Evolutionary conservation across 164 flowering plant genomes (phyloP), one percentile per base, ranked within the genome.

Genomic region (Chloranthus sessilifolius): DNA sequence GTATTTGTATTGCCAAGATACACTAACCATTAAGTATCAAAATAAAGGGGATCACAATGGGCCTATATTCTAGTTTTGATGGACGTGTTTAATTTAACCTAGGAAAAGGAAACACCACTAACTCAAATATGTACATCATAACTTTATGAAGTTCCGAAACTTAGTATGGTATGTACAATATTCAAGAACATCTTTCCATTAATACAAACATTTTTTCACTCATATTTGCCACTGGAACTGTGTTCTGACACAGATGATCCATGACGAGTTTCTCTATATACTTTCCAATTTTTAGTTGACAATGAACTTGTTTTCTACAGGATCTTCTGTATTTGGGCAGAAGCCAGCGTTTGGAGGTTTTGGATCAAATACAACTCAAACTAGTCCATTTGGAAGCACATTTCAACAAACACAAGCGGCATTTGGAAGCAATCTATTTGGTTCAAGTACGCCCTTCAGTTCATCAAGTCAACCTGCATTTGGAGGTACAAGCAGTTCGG

Each of bases 371-470:
- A 65, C 86, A 26, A 65, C 78, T 61, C 96, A 75, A 62, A 42
- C 88, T 28, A 81, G 77, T 71, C 96, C 99, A 15, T 94, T 94
- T 76, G 97, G 97, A 44, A 68, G 85, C 67, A 56, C 97, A 47
- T 72, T 63, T 68, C 95, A 78, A 53, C 95, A 74, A 69, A 73
- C 94, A 15, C 96, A 88, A 56, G 81, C 95, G 7, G 78, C 95
- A 36, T 85, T 83, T 75, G 94, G 90, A 12, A 79, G 77, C 70
- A 75, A 62, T 56, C 20, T 71, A 23, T 86, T 86, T 70, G 91
- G 91, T 52, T 69, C 85, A 11, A 58, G 87, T 1, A 24, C 85
- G 3, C 78, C 90, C 19, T 84, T 88, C 78, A 88, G 90, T 46
- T 72, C 80, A 15, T 53, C 86, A 40, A 84, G 72, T 70, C 79